Base-by-base conservation (phyloP, 1,284 basidiomycete species). In the Ceratobasidium sp. region DNA sequence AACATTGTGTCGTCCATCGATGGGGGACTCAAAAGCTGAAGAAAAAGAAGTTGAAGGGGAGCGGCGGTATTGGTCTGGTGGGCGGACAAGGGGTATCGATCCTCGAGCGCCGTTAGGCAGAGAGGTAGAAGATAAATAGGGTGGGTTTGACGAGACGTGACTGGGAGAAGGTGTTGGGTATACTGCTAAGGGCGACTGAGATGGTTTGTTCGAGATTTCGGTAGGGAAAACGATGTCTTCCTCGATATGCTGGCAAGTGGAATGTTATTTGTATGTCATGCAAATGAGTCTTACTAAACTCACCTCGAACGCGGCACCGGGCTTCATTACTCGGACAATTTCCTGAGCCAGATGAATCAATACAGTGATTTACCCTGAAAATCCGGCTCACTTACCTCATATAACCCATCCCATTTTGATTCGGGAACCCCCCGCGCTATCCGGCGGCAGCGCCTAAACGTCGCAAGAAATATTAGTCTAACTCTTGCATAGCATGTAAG, bases 21-120 rank as follows among this genome's bases (percentile, higher is more conserved):
- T 47, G 41, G 69, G 69, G 1, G 69, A 72, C 19, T 72, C 69
- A 15, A 72, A 29, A 11, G 27, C 69, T 4, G 69, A 72, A 6
- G 69, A 72, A 53, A 72, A 60, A 2, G 69, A 72, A 1, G 69
- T 72, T n/a, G 69, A 72, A n/a, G 69, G 69, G 7, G 69, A 72
- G 11, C 69, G 69, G 17, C 69, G 69, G 44, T 72, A 72, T 41
- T 72, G 69, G 24, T 72, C 69, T 24, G 56, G 69, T 19, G 69
- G 56, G 8, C 69, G 69, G 15, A 44, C 24, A 11, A 59, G 27
- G 1, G 36, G 36, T 41, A 41, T 41, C 11, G 69, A 71, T 31
- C 41, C 45, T 22, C 60, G 60, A 24, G 60, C 24, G 8, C 60
- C 53, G 22, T 31, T 19, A 50, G 66, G 45, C 11, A 72, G 69